These are phyloP conservation scores for Melampsora occidentalis DNA, from an alignment of 1,284 basidiomycete species.

Conservation along the genomic window DNA sequence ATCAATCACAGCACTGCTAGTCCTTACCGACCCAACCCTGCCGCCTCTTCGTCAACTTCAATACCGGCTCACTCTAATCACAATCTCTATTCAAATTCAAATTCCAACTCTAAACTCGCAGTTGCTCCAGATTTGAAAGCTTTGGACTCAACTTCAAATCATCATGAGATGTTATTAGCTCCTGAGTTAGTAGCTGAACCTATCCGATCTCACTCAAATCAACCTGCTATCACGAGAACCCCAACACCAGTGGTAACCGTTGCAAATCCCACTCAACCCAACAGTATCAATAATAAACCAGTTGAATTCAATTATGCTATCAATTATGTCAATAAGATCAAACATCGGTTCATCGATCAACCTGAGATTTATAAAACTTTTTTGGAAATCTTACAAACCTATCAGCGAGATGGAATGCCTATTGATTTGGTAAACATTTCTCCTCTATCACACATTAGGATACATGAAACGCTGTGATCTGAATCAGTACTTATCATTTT, in stretches of 20 bases:
- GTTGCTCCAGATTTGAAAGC: conserved; percentile 17
- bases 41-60: background rate
- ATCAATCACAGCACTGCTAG: background rate
- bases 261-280: conserved; percentile 5
- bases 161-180: conserved; percentile 3
- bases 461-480: too few relatives aligned
- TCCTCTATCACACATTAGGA: too few relatives aligned
- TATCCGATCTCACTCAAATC: conserved; percentile 14
- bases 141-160: conserved; percentile 14
- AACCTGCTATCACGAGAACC: conserved; percentile 5
- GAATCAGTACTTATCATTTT: background rate
- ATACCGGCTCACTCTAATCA: background rate
- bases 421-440: conserved; percentile 30
- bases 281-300: conserved; percentile 31
- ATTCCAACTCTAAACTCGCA: conserved; percentile 7
- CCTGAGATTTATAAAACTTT: conserved; percentile 44
- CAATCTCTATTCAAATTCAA: background rate
- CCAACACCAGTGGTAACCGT: background rate
- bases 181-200: conserved; percentile 8
- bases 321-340: conserved; percentile 44
- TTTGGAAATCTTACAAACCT: conserved; percentile 43
- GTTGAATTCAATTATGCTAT: conserved; percentile 44
- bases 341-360: conserved; percentile 42
- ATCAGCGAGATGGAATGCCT: conserved; percentile 41
- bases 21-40: background rate